Base-by-base conservation (phyloP, 78 protist genomes). In the Dictyostelium citrinum region DNA sequence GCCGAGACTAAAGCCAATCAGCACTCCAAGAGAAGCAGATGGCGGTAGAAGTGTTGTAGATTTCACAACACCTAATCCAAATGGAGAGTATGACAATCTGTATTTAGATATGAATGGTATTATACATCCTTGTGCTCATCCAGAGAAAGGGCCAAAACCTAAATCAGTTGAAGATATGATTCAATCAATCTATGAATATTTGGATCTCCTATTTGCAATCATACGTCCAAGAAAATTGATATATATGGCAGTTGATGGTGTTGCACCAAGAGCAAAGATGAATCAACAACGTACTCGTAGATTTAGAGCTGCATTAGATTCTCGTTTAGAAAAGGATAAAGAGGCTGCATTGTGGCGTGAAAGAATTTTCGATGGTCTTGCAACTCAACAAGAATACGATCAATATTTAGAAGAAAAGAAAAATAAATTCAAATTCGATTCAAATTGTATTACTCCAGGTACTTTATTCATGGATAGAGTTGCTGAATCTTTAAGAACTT, bases 251-350 rank as follows among this genome's bases (percentile, higher is more conserved):
- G 80, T 99, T 33, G 96, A 95, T 72, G 98, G 99, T 14, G 98
- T 97, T 14, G 99, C 99, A 14, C 99, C 99, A 12, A 88, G 99
- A 5, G 99, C 99, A 12, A 99, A 99, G 43, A 98, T 98, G 99
- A 98, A 97, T 74, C 99, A 98, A 91, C 99, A 98, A 82, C 90
- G 99, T 24, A 31, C 98, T 2, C 97, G 99, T 20, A 98, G 99
- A 35, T 99, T 99, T 96, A 41, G 97, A 10, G 72, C 98, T 0
- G 99, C 99, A 0, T 75, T 85, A 51, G 99, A 97, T 39, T 74
- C 90, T 0, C 82, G 68, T 43, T 10, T 39, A 39, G 27, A 27
- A 2, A 45, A 49, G 16, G 96, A 82, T 14, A 31, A 43, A 9
- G 76, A 58, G 5, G 91, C 55, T 12, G 35, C 37, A 4, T 74